Evolutionary conservation across 768 basidiomycete genomes (phyloP).

Genomic region (Auricularia sp.): DNA sequence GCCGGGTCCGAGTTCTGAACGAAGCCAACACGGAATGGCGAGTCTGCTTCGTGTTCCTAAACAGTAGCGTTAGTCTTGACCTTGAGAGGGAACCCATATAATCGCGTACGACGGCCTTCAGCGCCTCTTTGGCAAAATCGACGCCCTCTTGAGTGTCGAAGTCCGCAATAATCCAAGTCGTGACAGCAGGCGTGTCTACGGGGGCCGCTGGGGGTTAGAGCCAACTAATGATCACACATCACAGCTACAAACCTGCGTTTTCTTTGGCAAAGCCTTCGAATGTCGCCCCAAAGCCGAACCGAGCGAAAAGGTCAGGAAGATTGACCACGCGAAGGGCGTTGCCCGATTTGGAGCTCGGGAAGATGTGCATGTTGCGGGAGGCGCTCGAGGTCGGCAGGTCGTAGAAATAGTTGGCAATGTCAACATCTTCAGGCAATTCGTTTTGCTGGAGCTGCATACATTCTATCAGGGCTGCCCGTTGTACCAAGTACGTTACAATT

Average conservation of each 20-base stretch:
- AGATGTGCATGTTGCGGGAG: conserved; percentile 69
- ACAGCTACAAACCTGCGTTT: conserved; percentile 43
- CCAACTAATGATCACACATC: too few relatives aligned
- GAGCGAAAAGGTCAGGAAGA: conserved; percentile 42
- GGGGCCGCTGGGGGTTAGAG: not conserved
- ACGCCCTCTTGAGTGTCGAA: conserved; percentile 55
- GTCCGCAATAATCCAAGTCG: conserved; percentile 61
- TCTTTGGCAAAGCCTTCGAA: conserved; percentile 37
- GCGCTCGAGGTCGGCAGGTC: conserved; percentile 65
- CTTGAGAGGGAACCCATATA: too few relatives aligned
- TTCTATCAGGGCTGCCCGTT: conserved; percentile 23
- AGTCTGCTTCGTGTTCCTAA: conserved; percentile 24
- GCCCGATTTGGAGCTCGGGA: conserved; percentile 37
- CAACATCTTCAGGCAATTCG: conserved; percentile 20
- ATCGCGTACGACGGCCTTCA: conserved; percentile 47
- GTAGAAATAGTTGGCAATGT: conserved; percentile 74
- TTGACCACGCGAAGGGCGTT: conserved; percentile 40
- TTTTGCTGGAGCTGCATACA: conserved; percentile 35
- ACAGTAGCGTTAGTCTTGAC: too few relatives aligned
- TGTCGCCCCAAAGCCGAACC: conserved; percentile 32
- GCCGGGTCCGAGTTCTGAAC: conserved; percentile 53
- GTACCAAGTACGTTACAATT: not conserved
- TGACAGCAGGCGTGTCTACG: conserved; percentile 13
- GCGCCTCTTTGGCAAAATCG: conserved; percentile 49
- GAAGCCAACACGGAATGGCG: conserved; percentile 56